These are phyloP conservation scores for Gymnopus androsaceus DNA, from an alignment of 1,284 basidiomycete genomes.

Conservation along the genomic window DNA sequence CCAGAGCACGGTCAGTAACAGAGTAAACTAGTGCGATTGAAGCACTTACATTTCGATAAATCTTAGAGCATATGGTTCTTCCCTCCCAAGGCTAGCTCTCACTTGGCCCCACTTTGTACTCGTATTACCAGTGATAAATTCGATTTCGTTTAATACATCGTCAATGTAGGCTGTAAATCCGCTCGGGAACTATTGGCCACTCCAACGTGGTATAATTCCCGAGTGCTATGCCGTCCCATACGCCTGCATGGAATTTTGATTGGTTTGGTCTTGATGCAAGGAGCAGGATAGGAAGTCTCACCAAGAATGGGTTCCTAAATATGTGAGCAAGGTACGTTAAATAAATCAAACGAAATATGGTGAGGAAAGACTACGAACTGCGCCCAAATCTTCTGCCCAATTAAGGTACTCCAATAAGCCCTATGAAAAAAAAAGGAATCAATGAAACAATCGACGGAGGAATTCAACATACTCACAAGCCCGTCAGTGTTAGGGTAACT, in stretches of 20 bases:
- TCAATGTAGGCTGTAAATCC: slow-evolving; percentile 38
- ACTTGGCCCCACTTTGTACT: slow-evolving; percentile 36
- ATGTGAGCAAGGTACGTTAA: slow-evolving; percentile 17
- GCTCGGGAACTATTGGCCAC: slow-evolving; percentile 37
- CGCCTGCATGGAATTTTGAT: slow-evolving; percentile 23
- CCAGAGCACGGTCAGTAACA: neutral
- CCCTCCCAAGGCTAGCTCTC: slow-evolving; percentile 38
- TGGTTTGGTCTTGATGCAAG: slow-evolving; percentile 14
- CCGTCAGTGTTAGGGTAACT: slow-evolving; percentile 41
- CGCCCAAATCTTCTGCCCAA: slow-evolving; percentile 39
- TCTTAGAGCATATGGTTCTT: slow-evolving; percentile 38
- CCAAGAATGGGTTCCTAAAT: slow-evolving; percentile 27
- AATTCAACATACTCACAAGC: slow-evolving; percentile 28
- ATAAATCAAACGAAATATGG: neutral
- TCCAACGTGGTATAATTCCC: slow-evolving; percentile 35
- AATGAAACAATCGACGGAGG: slow-evolving; percentile 12
- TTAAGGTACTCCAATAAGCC: slow-evolving; percentile 45
- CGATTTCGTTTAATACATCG: slow-evolving; percentile 38
- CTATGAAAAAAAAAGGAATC: slow-evolving; percentile 12
- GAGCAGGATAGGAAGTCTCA: neutral
- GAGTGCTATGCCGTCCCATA: slow-evolving; percentile 38
- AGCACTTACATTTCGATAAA: slow-evolving; percentile 39
- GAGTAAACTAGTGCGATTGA: neutral
- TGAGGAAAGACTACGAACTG: slow-evolving; percentile 23
- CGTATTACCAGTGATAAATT: slow-evolving; percentile 37